Conservation (phyloP, 352 stramenopile genomes). For the Globisporangium splendens region DNA sequence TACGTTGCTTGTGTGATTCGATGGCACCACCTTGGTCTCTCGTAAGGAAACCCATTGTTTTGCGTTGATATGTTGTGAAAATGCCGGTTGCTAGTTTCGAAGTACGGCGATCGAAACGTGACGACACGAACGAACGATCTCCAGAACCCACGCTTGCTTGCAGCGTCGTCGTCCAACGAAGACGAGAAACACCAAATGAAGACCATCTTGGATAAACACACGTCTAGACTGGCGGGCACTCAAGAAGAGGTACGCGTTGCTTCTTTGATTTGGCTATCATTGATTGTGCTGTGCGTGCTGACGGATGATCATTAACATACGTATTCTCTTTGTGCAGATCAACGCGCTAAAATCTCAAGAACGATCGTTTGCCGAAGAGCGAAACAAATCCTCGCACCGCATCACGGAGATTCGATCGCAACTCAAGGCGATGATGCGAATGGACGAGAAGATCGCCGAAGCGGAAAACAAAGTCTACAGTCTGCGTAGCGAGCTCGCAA, state of each 20-base stretch:
- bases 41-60: not conserved
- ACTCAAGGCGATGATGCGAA: constrained; percentile 61
- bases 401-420: constrained; percentile 71
- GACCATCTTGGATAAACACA: constrained; percentile 39
- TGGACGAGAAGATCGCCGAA: constrained; percentile 74
- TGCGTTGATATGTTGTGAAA: not conserved
- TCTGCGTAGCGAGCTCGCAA: constrained; percentile 66
- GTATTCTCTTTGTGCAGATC: constrained; percentile 28
- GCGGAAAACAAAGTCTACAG: constrained; percentile 68
- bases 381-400: constrained; percentile 48
- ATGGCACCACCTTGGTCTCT: no score
- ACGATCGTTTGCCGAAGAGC: constrained; percentile 50
- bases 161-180: constrained; percentile 72
- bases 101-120: constrained; percentile 79
- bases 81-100: constrained; percentile 51
- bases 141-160: constrained; percentile 59
- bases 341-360: constrained; percentile 62
- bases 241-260: constrained; percentile 45
- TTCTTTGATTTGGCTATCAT: not conserved
- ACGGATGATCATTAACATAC: not conserved
- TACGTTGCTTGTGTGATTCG: constrained; percentile 15
- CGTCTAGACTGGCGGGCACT: constrained; percentile 28
- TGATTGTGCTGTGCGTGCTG: not conserved
- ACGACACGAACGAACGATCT: constrained; percentile 86
- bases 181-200: constrained; percentile 69